phyloP scores from a whole-genome alignment of 306 rosid species.

The Mimosa bimucronata region DNA sequence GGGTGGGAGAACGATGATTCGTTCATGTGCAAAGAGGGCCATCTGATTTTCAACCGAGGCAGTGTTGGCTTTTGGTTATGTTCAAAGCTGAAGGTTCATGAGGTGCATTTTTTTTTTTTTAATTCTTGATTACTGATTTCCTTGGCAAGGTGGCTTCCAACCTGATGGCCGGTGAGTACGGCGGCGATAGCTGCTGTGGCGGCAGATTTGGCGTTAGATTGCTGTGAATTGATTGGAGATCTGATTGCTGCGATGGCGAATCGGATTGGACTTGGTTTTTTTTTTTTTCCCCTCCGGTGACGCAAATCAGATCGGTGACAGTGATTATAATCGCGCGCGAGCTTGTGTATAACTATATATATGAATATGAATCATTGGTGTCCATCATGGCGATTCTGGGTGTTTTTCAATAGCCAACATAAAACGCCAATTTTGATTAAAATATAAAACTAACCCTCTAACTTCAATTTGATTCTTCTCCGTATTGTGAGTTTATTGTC shows the following conservation, averaged over 20 bases:
- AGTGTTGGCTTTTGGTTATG: constrained; percentile 87
- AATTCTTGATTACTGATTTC: not conserved
- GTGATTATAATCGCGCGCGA: constrained; percentile 36
- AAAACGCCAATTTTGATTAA: constrained; percentile 27
- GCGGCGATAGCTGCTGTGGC: too few species aligned
- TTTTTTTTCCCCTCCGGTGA: constrained; percentile 46
- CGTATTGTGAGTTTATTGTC: not conserved
- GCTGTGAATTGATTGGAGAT: constrained; percentile 34
- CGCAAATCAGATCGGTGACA: constrained; percentile 38
- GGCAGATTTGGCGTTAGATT: constrained; percentile 27
- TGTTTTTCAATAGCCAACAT: constrained; percentile 41
- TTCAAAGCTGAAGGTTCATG: constrained; percentile 49
- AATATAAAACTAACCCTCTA: not conserved
- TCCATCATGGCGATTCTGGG: constrained; percentile 50
- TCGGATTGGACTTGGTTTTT: constrained; percentile 40
- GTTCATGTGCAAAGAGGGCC: constrained; percentile 81
- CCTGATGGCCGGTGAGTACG: constrained; percentile 20
- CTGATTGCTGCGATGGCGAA: constrained; percentile 20
- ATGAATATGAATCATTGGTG: constrained; percentile 36
- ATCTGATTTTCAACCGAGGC: constrained; percentile 66
- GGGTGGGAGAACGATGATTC: too few species aligned
- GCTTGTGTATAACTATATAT: constrained; percentile 17
- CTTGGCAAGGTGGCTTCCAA: too few species aligned
- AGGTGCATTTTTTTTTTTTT: constrained; percentile 5
- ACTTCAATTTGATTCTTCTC: constrained; percentile 12